Evolutionary conservation across 192 early-diverging fungal genomes (phyloP).

Genomic region (Jimgerdemannia lactiflua): DNA sequence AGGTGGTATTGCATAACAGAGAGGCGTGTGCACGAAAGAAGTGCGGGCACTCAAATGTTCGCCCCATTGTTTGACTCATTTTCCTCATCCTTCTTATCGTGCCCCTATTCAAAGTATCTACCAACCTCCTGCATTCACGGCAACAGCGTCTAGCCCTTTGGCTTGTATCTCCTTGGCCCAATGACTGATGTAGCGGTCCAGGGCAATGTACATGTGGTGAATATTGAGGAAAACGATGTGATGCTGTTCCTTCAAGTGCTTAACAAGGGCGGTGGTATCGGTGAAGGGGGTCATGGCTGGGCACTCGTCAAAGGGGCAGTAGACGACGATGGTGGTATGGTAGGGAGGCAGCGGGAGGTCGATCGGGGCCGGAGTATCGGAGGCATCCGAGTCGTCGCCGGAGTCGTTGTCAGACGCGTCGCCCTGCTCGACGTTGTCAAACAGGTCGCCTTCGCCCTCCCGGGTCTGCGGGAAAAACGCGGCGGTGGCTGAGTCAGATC

Average conservation of each 20-base stretch:
- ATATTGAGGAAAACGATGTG: constrained; percentile 63
- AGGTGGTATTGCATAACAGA: background rate
- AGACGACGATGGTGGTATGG: constrained; percentile 51
- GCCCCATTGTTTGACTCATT: background rate
- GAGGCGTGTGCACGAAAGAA: too few species aligned
- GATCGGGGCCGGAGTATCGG: constrained; percentile 22
- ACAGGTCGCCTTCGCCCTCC: background rate
- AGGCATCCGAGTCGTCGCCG: constrained; percentile 16
- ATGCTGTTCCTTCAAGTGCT: constrained; percentile 67
- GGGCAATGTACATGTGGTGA: constrained; percentile 72
- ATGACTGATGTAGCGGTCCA: constrained; percentile 72
- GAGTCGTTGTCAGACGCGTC: constrained; percentile 20
- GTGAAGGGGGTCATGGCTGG: constrained; percentile 39
- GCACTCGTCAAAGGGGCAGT: constrained; percentile 68
- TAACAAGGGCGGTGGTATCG: constrained; percentile 60
- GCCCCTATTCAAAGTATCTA: background rate
- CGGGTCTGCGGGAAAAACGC: background rate
- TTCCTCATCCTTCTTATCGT: too few species aligned
- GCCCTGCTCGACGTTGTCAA: background rate
- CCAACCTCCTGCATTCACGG: constrained; percentile 15
- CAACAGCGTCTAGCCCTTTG: constrained; percentile 31
- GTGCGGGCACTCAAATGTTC: too few species aligned
- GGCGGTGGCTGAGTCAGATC: background rate
- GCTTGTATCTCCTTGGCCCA: constrained; percentile 59
- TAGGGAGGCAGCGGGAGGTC: constrained; percentile 43